Base-by-base conservation (phyloP, 2,329 filamentous ascomycete species). In the Fusarium sulawesiense region DNA sequence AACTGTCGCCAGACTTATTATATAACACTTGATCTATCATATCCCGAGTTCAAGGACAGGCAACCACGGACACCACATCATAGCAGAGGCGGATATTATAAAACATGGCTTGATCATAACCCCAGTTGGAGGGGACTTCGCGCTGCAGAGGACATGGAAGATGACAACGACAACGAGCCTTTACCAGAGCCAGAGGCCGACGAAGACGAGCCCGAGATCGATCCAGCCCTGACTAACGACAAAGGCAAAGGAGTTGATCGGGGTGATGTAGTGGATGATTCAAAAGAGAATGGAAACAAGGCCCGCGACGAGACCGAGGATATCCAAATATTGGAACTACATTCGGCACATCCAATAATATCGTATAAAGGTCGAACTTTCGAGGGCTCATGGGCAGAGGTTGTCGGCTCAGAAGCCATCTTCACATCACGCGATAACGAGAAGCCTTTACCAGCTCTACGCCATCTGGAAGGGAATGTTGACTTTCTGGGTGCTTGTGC, bases 281-380 rank as follows among this genome's bases (percentile, higher is more conserved):
- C 42, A 41, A 66, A 55, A 32, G 61, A 73, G 13, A 63, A 64
- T 11, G 62, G 62, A 16, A 60, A 75, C 37, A 73, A 74, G 42
- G 21, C 46, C 12, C 50, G 69, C 25, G 55, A 66, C 18, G 55
- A 57, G 18, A 49, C 57, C 14, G 65, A 73, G 21, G 80, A 87
- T 41, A 87, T 97, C 8, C 93, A 97, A 76, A 90, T 98, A 53
- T 84, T 96, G n/a, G 93, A 93, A 29, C 85, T 98, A 6, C 92
- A 97, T 78, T 91, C 91, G 2, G 76, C 82, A 4, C 91, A 92
- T 50, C 95, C 95, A 0, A 83, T 97, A 29, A 86, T 97, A 63
- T 91, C 92, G 23, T 97, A 97, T 80, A 87, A 91, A 61, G 92
- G 92, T 30, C 88, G 91, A 66, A 83, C 97, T 23, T 96, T 94